phyloP scores from a whole-genome alignment of 1,139 yeast species.

The Pneumocystis carinii region DNA sequence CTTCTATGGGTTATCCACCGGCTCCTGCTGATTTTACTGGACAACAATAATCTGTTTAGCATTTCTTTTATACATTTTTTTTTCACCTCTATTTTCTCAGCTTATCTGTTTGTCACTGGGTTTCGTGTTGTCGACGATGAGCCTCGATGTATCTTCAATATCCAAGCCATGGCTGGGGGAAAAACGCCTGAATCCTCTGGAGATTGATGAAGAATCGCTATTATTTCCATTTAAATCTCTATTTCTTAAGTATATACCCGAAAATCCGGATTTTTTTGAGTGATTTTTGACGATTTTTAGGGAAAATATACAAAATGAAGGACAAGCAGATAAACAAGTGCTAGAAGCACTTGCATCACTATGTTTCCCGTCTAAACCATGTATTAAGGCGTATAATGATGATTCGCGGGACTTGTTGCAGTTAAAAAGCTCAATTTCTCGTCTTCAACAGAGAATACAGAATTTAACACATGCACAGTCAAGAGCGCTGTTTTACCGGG shows the following conservation, averaged over 20 bases:
- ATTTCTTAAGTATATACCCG: not conserved
- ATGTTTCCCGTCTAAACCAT: not conserved
- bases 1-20: not conserved
- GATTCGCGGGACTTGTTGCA: not conserved
- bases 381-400: not conserved
- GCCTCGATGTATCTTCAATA: not conserved
- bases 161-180: not conserved
- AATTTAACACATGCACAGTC: not conserved
- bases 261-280: not conserved
- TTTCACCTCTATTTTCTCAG: not conserved
- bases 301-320: not conserved
- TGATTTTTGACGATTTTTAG: not conserved
- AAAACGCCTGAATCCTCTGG: not conserved
- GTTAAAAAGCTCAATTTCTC: not conserved
- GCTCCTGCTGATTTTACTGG: not conserved
- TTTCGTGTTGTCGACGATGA: not conserved
- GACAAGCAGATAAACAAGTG: not conserved
- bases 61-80: not conserved
- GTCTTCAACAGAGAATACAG: not conserved
- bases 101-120: not conserved
- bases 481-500: not conserved
- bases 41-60: not conserved
- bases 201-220: not conserved
- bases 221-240: not conserved
- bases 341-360: not conserved